phyloP scores from a whole-genome alignment of 1,139 yeast species.

The Geotrichum fermentans region DNA sequence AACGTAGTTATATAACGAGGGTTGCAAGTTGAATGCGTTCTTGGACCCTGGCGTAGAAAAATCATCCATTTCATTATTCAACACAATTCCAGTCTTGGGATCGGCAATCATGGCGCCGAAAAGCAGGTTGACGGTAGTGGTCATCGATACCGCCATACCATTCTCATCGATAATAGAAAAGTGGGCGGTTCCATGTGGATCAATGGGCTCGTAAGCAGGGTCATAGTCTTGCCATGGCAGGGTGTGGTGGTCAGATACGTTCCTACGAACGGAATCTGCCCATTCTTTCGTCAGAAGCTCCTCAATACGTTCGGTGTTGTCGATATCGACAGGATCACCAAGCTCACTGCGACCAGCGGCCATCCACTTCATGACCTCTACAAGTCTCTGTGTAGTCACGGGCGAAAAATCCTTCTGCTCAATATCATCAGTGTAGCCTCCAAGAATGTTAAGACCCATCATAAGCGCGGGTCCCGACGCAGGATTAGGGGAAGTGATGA shows the following conservation, averaged over 20 bases:
- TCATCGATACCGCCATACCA: conserved; percentile 74
- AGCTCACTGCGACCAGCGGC: conserved; percentile 76
- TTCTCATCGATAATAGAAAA: conserved; percentile 66
- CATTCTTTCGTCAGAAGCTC: conserved; percentile 47
- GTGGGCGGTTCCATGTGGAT: conserved; percentile 87
- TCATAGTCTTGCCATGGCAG: conserved; percentile 65
- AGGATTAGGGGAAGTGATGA: conserved; percentile 69
- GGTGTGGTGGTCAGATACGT: conserved; percentile 55
- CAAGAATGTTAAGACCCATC: conserved; percentile 64
- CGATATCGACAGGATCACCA: conserved; percentile 54
- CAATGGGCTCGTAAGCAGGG: conserved; percentile 69
- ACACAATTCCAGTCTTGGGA: conserved; percentile 69
- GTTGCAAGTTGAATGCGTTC: conserved; percentile 76
- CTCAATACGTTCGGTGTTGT: conserved; percentile 35
- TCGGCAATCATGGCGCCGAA: conserved; percentile 85
- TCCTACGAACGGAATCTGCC: conserved; percentile 47
- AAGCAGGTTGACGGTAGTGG: conserved; percentile 81
- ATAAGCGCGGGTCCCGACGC: conserved; percentile 80
- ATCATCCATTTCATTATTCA: conserved; percentile 94
- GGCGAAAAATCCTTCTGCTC: conserved; percentile 40
- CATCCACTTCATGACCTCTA: conserved; percentile 93
- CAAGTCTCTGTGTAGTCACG: conserved; percentile 57
- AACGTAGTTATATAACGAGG: conserved; percentile 74
- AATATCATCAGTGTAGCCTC: conserved; percentile 35
- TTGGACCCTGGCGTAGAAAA: conserved; percentile 66